These are phyloP conservation scores for Phytophthora citrophthora DNA, from an alignment of 352 stramenopile species.

Conservation along the genomic window DNA sequence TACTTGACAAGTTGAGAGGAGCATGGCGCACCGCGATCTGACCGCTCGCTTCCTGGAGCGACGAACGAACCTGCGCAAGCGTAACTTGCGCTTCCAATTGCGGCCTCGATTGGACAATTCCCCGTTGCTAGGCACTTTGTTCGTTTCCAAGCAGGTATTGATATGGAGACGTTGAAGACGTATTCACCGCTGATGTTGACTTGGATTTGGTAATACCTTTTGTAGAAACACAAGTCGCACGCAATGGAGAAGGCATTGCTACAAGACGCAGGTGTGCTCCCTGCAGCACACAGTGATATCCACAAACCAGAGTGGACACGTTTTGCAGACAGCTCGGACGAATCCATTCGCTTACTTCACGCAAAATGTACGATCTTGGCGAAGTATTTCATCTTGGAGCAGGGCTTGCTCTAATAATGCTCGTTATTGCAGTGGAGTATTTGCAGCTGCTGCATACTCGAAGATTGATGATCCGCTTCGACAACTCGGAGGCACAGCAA, in stretches of 20 bases:
- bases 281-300: constrained; percentile 29
- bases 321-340: constrained; percentile 69
- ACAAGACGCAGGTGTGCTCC: constrained; percentile 59
- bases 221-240: constrained; percentile 51
- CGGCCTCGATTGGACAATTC: constrained; percentile 46
- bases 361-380: constrained; percentile 59
- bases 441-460: constrained; percentile 79
- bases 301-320: constrained; percentile 67
- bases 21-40: constrained; percentile 72
- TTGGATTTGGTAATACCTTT: background rate
- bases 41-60: constrained; percentile 53
- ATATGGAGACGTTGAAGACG: background rate
- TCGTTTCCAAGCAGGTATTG: constrained; percentile 60
- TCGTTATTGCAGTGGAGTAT: constrained; percentile 64
- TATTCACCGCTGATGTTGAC: constrained; percentile 1
- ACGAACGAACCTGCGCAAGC: constrained; percentile 54
- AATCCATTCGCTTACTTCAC: constrained; percentile 66
- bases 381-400: background rate
- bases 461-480: constrained; percentile 84
- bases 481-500: constrained; percentile 67
- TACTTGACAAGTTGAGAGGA: background rate
- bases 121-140: constrained; percentile 50
- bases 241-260: constrained; percentile 72
- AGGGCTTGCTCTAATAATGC: background rate
- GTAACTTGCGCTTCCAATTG: constrained; percentile 67